These are phyloP conservation scores for Exophiala calicioides DNA, from an alignment of 2,329 filamentous ascomycete species.

Conservation along the genomic window DNA sequence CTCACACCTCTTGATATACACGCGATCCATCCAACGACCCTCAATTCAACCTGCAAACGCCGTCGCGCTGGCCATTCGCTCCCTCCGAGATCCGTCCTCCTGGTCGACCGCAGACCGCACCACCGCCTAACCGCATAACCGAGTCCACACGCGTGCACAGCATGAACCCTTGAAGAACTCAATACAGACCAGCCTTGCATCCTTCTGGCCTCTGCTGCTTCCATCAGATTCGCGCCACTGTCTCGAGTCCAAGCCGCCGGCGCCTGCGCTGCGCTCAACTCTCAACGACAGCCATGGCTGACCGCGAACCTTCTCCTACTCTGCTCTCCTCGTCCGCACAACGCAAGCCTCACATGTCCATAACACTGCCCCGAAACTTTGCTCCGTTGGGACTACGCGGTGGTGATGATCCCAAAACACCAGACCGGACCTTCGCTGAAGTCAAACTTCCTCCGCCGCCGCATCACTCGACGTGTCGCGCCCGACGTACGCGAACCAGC, in stretches of 20 bases:
- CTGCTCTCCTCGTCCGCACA: conserved; percentile 33
- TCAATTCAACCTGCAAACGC: conserved; percentile 4
- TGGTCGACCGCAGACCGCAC: conserved; percentile 23
- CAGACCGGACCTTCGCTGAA: conserved; percentile 42
- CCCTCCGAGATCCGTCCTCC: conserved; percentile 8
- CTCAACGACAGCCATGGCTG: conserved; percentile 18
- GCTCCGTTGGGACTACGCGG: conserved; percentile 40
- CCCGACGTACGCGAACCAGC: conserved; percentile 44
- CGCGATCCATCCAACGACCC: not conserved
- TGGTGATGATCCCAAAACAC: conserved; percentile 44
- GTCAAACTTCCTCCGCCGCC: conserved; percentile 48
- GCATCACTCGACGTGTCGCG: conserved; percentile 45
- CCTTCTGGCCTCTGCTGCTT: conserved; percentile 15
- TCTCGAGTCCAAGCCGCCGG: conserved; percentile 5
- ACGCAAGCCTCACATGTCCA: conserved; percentile 44
- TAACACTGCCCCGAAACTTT: conserved; percentile 51
- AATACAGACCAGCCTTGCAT: conserved; percentile 17
- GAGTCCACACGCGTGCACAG: conserved; percentile 20
- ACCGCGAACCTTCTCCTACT: conserved; percentile 28
- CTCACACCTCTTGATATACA: conserved; percentile 2
- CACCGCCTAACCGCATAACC: conserved; percentile 23
- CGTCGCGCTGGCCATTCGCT: conserved; percentile 7
- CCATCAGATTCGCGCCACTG: conserved; percentile 4
- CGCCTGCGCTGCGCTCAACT: conserved; percentile 1
- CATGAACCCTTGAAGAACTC: conserved; percentile 22